Percentiles rank a stretch among this genome's conserved stretches.
Conservation (phyloP, 139 green algal genomes). For the Micractinium sp. region DNA sequence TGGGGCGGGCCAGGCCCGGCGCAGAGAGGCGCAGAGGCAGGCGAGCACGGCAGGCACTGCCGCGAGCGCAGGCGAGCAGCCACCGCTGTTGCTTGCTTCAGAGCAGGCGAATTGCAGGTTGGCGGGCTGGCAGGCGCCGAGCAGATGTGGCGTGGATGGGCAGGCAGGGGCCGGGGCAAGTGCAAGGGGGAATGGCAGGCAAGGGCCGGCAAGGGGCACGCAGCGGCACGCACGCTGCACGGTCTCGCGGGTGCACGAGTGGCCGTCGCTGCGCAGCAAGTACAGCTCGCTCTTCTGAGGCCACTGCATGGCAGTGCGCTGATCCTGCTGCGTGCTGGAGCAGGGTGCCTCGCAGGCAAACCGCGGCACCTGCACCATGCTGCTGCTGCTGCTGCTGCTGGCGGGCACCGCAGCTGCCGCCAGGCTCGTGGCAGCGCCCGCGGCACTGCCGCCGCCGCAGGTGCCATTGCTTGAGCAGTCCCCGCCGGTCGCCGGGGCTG, state of each 20-base stretch:
- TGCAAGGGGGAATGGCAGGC: not conserved
- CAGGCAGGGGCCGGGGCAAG: not conserved
- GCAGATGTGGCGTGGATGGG: not conserved
- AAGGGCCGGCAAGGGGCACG: not conserved
- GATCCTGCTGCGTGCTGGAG: not conserved
- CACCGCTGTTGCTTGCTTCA: too few species aligned
- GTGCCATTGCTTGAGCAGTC: not conserved
- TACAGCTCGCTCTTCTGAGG: conserved; percentile 30
- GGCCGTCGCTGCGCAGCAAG: conserved; percentile 84
- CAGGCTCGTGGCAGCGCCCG: not conserved
- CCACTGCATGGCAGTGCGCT: conserved; percentile 3
- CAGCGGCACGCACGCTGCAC: conserved; percentile 56
- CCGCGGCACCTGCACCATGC: not conserved
- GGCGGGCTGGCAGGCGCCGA: not conserved
- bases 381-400: not conserved
- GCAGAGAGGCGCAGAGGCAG: not conserved
- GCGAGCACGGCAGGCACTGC: not conserved
- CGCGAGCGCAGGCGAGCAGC: too few species aligned
- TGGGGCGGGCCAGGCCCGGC: too few species aligned
- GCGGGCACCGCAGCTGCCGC: not conserved
- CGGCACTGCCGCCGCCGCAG: not conserved
- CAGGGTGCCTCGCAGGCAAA: not conserved
- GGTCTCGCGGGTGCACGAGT: conserved; percentile 89
- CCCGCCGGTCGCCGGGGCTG: not conserved
- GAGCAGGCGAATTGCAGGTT: not conserved